Evolutionary conservation across 805 yeast genomes (phyloP), one percentile per base, ranked within the genome.

Genomic region (Candida stauntonica): DNA sequence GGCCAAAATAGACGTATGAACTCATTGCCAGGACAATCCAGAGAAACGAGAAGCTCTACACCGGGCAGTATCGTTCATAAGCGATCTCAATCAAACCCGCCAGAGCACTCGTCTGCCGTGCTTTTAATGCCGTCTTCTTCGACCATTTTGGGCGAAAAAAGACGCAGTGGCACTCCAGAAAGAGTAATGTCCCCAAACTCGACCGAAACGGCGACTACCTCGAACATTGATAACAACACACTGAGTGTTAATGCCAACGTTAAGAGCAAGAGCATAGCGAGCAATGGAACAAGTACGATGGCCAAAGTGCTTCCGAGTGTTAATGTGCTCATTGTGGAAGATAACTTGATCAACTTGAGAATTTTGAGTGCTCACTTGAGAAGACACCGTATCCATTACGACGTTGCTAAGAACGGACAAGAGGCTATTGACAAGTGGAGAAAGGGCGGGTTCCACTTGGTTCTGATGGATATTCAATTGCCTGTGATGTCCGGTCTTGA

Each of bases 401-500:
- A 81, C 44, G 80, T 88, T 31, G 98, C 98, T 5, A 82, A 85
- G 42, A 91, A 88, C 51, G 99, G 99, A 20, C 78, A 81, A 51
- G 98, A 93, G 55, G 99, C 99, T 1, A 75, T 93, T 3, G 95
- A 88, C 46, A 85, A 81, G 62, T 93, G 98, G 98, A 72, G 86
- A 48, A 78, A 75, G 44, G 99, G 99, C 11, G 97, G 97, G 0
- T 87, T 85, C 55, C 98, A 93, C 58, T 67, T 93, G 46, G 94
- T 94, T 28, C 72, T 93, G 31, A 93, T 93, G 99, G 99, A 93
- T 67, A 85, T 93, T 53, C 98, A 93, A 63, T 68, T 93, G 39
- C 99, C 99, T 0, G 95, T 88, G 2, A 79, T 91, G 70, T 86
- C 96, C 1, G 99, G 99, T 24, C 76, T 93, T 26, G 96, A 91